Evolutionary conservation across 2,329 filamentous ascomycete genomes (phyloP).

Genomic region (Sordariomycetes sp.): DNA sequence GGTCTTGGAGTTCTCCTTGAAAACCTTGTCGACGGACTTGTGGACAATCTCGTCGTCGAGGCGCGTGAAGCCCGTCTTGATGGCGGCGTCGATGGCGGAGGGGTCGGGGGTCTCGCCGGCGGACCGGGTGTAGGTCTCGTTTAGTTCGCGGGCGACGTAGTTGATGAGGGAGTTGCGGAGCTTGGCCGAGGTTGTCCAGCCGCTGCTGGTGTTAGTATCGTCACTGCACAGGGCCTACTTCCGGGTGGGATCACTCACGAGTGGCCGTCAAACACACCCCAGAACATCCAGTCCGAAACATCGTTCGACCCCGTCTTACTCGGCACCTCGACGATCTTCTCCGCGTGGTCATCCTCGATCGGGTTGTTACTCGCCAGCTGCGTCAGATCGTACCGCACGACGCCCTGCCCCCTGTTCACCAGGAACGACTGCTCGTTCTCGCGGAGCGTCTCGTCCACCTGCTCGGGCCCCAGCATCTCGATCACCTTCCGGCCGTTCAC

Average conservation of each 20-base stretch:
- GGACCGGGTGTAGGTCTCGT: conserved; percentile 74
- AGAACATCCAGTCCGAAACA: conserved; percentile 95
- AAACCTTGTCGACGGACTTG: conserved; percentile 80
- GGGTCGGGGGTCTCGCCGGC: conserved; percentile 51
- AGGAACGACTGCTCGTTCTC: conserved; percentile 85
- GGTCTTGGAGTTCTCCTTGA: conserved; percentile 80
- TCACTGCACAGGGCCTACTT: background rate
- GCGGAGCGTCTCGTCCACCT: conserved; percentile 80
- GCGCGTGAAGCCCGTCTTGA: conserved; percentile 80
- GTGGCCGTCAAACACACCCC: conserved; percentile 97
- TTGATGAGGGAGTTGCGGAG: conserved; percentile 83
- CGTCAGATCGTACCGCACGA: conserved; percentile 87
- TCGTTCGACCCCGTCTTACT: conserved; percentile 30
- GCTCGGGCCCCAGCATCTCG: conserved; percentile 92
- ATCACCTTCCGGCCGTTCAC: conserved; percentile 76
- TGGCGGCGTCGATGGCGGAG: conserved; percentile 76
- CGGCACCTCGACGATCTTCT: conserved; percentile 92
- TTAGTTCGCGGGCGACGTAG: conserved; percentile 86
- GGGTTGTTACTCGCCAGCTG: conserved; percentile 94
- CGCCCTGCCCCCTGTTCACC: conserved; percentile 78
- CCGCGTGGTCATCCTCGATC: conserved; percentile 95
- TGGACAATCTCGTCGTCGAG: conserved; percentile 92
- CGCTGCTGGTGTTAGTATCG: conserved; percentile 32
- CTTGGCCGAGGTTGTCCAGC: conserved; percentile 97
- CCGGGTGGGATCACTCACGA: conserved; percentile 45